phyloP scores from a whole-genome alignment of 2,329 filamentous ascomycete genomes.

The Cercospora sp. region DNA sequence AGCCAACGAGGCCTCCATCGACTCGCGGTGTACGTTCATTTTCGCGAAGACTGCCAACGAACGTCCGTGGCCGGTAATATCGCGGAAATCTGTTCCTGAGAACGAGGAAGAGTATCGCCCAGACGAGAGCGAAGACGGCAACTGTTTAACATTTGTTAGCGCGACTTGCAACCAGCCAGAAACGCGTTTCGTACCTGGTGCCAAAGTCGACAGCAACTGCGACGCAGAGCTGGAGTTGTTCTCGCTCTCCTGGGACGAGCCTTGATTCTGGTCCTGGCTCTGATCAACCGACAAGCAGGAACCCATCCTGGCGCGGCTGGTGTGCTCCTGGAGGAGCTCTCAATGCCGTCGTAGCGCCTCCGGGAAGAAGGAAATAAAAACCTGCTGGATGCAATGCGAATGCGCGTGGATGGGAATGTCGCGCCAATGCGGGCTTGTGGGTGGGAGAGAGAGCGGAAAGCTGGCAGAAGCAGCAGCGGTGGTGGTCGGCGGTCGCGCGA shows the following conservation, averaged over 20 bases:
- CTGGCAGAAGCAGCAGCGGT: neutral
- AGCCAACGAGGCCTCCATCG: constrained; percentile 40
- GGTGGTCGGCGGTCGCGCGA: neutral
- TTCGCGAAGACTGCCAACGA: constrained; percentile 44
- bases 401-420: constrained; percentile 2
- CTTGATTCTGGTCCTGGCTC: constrained; percentile 33
- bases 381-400: neutral
- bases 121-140: constrained; percentile 38
- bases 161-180: neutral
- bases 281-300: constrained; percentile 11
- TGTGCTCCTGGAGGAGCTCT: constrained; percentile 10
- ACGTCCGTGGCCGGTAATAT: constrained; percentile 49
- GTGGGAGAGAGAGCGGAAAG: neutral
- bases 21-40: constrained; percentile 45
- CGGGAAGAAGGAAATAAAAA: neutral
- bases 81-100: constrained; percentile 47
- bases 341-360: constrained; percentile 4
- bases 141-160: constrained; percentile 26
- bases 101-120: constrained; percentile 42
- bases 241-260: constrained; percentile 23
- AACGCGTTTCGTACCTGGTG: constrained; percentile 14
- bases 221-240: constrained; percentile 35
- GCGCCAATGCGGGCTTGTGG: neutral
- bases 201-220: constrained; percentile 39
- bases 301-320: constrained; percentile 5